Base-by-base conservation (phyloP, 176 grass and related monocot species). In the Elymus sibiricus region DNA sequence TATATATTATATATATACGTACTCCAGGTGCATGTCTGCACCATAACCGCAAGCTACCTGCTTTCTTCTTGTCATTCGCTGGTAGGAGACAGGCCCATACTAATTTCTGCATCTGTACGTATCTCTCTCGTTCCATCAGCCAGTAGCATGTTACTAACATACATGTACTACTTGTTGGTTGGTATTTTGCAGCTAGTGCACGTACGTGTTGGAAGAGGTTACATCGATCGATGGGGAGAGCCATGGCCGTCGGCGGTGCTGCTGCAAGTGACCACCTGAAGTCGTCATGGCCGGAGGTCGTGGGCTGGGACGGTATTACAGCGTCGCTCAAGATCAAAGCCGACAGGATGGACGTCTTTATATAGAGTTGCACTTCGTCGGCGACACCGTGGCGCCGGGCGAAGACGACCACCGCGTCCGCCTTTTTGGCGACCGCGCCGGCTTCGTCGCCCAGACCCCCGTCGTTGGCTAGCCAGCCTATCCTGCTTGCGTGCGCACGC, bases 201-300 rank as follows among this genome's bases (percentile, higher is more conserved):
- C 47, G 47, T 51, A 51, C 15, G n/a, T 61, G 68, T 6, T 42
- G 10, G 25, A 49, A 5, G 10, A 1, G 21, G 19, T 7, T 9
- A 0, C 10, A 7, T 19, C 3, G 17, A 24, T 34, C 4, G 47
- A 53, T 24, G 77, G 35, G 58, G 21, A 27, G 58, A 8, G n/a
- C 4, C 35, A 42, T 40, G n/a, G 28, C 26, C 2, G 49, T 2
- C 28, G 10, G 26, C 44, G 3, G 74, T 27, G 15, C 7, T 13
- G 14, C 4, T 5, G 29, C 19, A 5, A 29, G 19, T 19, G 64
- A 46, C 2, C 19, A 69, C 1, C 31, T 40, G 17, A 84, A 84
- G 82, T 44, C 31, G 35, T 73, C 68, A 25, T 84, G 82, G 82
- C 82, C 70, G 38, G 82, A 84, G 69, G 55, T 84, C 19, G 82